Percentiles rank a stretch among this genome's conserved stretches.
phyloP scores from a whole-genome alignment of 306 rosid species.

The Hylodesmum podocarpum region DNA sequence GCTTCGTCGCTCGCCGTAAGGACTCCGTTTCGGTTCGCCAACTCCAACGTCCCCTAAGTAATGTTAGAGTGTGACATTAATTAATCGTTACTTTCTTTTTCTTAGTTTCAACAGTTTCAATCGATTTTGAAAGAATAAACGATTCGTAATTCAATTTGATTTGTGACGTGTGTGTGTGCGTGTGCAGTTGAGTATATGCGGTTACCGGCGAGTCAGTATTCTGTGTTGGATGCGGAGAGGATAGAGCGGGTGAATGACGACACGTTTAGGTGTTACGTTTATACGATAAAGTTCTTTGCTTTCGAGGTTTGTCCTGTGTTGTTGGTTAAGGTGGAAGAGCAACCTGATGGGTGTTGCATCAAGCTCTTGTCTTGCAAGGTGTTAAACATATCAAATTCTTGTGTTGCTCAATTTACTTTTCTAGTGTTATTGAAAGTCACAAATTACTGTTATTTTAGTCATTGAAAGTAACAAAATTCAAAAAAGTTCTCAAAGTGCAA shows the following conservation, averaged over 20 bases:
- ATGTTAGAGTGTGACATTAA: constrained; percentile 37
- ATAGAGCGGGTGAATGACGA: constrained; percentile 83
- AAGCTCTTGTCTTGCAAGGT: constrained; percentile 97
- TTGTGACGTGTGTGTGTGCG: neutral
- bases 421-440: too few relatives aligned
- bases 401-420: neutral
- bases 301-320: constrained; percentile 94
- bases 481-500: too few relatives aligned
- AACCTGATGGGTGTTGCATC: constrained; percentile 82
- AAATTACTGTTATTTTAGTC: too few relatives aligned
- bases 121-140: neutral
- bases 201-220: constrained; percentile 94
- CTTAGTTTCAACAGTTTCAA: neutral
- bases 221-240: constrained; percentile 97
- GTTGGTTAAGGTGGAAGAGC: constrained; percentile 79
- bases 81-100: neutral
- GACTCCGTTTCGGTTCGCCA: constrained; percentile 69
- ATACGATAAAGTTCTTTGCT: constrained; percentile 70
- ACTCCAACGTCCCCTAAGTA: constrained; percentile 84
- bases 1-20: constrained; percentile 71
- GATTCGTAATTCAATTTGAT: neutral
- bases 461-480: too few relatives aligned
- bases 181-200: constrained; percentile 81
- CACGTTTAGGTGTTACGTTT: constrained; percentile 90
- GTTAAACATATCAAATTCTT: neutral